phyloP scores from a whole-genome alignment of 1,284 basidiomycete species.

The Cryptococcus sp. region DNA sequence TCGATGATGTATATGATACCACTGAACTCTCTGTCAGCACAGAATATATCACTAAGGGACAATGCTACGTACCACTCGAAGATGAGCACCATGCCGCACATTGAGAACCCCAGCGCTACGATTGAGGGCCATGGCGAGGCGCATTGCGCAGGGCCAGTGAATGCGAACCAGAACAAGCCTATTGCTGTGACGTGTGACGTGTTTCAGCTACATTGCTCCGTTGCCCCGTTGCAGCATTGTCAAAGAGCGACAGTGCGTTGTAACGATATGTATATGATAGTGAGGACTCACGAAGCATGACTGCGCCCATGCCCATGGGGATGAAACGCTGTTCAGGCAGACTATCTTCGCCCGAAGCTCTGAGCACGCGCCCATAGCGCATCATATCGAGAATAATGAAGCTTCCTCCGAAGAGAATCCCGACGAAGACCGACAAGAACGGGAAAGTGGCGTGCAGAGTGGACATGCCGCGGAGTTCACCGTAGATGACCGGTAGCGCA shows the following conservation, averaged over 20 bases:
- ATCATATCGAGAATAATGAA: slow-evolving; percentile 25
- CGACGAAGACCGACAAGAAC: slow-evolving; percentile 22
- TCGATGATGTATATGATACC: slow-evolving; percentile 25
- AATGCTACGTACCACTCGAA: background rate
- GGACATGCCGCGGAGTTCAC: slow-evolving; percentile 22
- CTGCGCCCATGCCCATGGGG: slow-evolving; percentile 15
- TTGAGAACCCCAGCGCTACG: slow-evolving; percentile 23
- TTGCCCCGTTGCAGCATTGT: too few relatives aligned
- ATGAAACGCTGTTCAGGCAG: slow-evolving; percentile 26
- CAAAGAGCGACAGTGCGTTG: too few relatives aligned
- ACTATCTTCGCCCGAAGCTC: background rate
- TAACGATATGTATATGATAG: too few relatives aligned
- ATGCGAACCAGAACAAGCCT: slow-evolving; percentile 33
- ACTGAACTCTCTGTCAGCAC: too few relatives aligned
- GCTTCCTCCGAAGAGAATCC: slow-evolving; percentile 22
- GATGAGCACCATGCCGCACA: slow-evolving; percentile 26
- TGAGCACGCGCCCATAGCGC: slow-evolving; percentile 11
- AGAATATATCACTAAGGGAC: too few relatives aligned
- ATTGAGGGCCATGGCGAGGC: slow-evolving; percentile 23
- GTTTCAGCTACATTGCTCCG: background rate
- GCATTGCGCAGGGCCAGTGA: slow-evolving; percentile 26
- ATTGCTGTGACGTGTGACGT: background rate
- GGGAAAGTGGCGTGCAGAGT: slow-evolving; percentile 11
- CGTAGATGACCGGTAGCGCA: slow-evolving; percentile 26
- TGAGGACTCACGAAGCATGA: background rate